Base-by-base conservation (phyloP, 495 filamentous ascomycete genomes). In the Rhypophila decipiens region DNA sequence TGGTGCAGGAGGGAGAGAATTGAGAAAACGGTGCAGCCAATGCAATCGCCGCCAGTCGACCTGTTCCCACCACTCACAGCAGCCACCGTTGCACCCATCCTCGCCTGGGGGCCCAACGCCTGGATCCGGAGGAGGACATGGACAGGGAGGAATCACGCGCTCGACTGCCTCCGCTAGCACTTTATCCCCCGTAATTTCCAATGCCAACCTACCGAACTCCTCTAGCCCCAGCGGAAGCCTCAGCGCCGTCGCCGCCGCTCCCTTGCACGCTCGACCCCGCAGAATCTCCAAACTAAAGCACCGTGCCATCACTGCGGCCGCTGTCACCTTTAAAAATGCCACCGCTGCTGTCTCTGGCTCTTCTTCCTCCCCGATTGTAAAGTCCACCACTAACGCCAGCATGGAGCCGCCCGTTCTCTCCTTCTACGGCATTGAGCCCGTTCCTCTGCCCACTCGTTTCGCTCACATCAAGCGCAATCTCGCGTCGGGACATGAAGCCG, bases 371-470 rank as follows among this genome's bases (percentile, higher is more conserved):
- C 27, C 13, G 27, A 31, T 31, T 13, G n/a, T 31, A 35, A 47
- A 44, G 33, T 24, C 53, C 10, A 42, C 37, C 49, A 17, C 47
- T 39, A 17, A 19, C 17, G 35, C 45, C 27, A 47, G 54, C 61
- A 76, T 72, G 89, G 90, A 57, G 79, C 93, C 68, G 80, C 94
- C 61, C 79, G 86, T 51, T 77, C 80, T 67, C 74, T 90, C 53
- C 78, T 96, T 66, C 78, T 87, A 51, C 40, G 87, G 88, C 51
- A 77, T 79, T 23, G 71, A 83, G 50, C 80, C 86, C 9, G 72
- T 83, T 38, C 85, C 87, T n/a, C 71, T 96, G 4, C 84, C 86
- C 4, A 65, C 78, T 35, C 79, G 90, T n/a, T 96, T 91, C 55
- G 82, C 80, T 24, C 73, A 83, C 35, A 69, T 95, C 21, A 96